Evolutionary conservation across 228 moss, liverwort and hornwort genomes (phyloP).

Genomic region (Sphagnum fallax): DNA sequence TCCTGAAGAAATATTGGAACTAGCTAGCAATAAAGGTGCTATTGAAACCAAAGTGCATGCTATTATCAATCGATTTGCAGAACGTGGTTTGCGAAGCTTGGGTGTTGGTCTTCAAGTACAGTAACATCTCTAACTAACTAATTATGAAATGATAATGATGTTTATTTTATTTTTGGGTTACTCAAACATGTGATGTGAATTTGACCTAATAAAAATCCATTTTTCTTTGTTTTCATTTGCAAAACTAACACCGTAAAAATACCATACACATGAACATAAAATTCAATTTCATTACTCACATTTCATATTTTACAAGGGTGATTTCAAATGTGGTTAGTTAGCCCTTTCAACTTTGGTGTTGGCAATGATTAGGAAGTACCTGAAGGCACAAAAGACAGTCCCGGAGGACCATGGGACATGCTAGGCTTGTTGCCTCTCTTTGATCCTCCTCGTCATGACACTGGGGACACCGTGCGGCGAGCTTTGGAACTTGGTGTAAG

Average conservation of each 20-base stretch:
- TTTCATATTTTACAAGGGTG: too few species aligned
- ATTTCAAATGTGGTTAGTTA: background rate
- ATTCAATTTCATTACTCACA: too few species aligned
- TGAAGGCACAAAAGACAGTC: conserved; percentile 40
- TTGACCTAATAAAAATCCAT: background rate
- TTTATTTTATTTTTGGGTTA: background rate
- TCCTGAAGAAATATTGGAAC: conserved; percentile 57
- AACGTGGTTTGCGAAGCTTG: conserved; percentile 60
- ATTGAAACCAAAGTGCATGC: conserved; percentile 46
- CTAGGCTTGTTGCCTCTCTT: conserved; percentile 56
- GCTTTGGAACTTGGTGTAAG: conserved; percentile 56
- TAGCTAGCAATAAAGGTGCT: conserved; percentile 31
- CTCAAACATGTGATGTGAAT: background rate
- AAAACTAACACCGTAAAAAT: background rate
- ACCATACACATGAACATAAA: too few species aligned
- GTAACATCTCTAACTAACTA: background rate
- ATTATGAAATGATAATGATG: background rate
- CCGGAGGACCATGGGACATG: conserved; percentile 69
- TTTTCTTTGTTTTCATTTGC: background rate
- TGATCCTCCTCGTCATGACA: conserved; percentile 72
- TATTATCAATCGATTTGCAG: conserved; percentile 51
- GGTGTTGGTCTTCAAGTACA: conserved; percentile 60
- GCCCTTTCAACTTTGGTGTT: background rate
- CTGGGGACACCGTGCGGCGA: conserved; percentile 43
- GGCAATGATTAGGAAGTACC: conserved; percentile 43